Evolutionary conservation across 495 filamentous ascomycete genomes (phyloP), one percentile per base, ranked within the genome.

Genomic region (Tuber calosporum): DNA sequence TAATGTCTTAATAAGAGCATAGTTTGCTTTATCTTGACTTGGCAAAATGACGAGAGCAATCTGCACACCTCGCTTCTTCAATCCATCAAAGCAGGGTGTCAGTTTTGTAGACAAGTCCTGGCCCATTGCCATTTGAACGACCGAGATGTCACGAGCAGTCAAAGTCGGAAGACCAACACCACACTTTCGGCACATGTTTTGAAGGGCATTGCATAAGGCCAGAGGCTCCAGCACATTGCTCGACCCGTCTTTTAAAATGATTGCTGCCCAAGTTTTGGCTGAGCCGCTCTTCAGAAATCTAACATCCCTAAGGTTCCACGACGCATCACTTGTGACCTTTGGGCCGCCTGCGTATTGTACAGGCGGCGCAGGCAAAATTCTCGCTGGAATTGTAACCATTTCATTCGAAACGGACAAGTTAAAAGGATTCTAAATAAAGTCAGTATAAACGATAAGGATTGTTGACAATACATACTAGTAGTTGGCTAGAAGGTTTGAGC

Each of bases 51-150:
- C 67, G 40, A 80, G 69, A 37, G 74, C 72, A 62, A 81, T 81
- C 94, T 97, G 34, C 30, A 96, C 82, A 7, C 84, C 91, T 1
- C 94, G 84, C 74, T 96, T 96, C 76, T 90, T 90, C 45, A 88
- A 88, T 5, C 36, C 19, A 4, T 20, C 39, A 22, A 38, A 30
- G 22, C 22, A 39, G 13, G 72, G 39, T 19, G 26, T 53, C 13
- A 69, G 9, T 22, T 67, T 42, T 40, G 72, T 40, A 62, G 41
- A 1, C 53, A 62, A 62, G 3, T 62, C 53, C 53, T 62, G 53
- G 1, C 26, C 26, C 26, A 34, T 17, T 34, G 26, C 13, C 53
- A 34, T 62, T 34, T 62, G 53, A 34, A 62, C 26, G 11, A 34
- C 26, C 1, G 13, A 34, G 53, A 62, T 62, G 34, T 34, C 26